These are phyloP conservation scores for Vicia faba DNA, from an alignment of 306 rosid species.

Conservation along the genomic window DNA sequence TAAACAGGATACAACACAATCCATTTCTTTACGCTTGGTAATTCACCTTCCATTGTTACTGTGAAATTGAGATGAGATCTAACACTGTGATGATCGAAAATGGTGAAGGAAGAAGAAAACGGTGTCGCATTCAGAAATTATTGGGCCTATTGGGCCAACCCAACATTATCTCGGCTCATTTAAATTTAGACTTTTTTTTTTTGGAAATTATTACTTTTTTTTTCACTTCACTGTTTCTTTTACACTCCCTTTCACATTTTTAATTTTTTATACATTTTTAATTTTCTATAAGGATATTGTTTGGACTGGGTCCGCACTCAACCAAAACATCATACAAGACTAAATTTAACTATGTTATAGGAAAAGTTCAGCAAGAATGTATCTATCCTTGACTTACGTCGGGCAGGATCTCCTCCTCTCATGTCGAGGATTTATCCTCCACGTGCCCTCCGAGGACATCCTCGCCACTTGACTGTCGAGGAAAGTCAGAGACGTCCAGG, in stretches of 20 bases:
- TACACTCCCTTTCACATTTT: not conserved
- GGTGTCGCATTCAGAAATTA: not conserved
- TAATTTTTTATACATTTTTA: too few relatives aligned
- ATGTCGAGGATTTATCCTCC: too few relatives aligned
- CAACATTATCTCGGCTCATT: not conserved
- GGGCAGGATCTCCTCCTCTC: too few relatives aligned
- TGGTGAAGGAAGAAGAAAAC: not conserved
- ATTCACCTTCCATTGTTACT: slow-evolving; percentile 62
- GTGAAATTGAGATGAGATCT: not conserved
- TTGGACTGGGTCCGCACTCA: too few relatives aligned
- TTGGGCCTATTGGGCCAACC: not conserved
- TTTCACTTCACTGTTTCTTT: not conserved
- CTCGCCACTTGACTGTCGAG: too few relatives aligned
- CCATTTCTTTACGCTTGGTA: slow-evolving; percentile 74
- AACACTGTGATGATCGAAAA: not conserved
- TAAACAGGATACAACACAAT: slow-evolving; percentile 77
- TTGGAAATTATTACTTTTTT: not conserved
- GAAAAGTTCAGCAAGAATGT: too few relatives aligned
- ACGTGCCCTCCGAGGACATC: too few relatives aligned
- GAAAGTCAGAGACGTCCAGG: too few relatives aligned
- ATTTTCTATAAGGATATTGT: too few relatives aligned
- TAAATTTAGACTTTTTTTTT: not conserved
- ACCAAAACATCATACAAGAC: too few relatives aligned
- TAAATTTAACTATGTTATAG: too few relatives aligned
- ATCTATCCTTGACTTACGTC: too few relatives aligned